Base-by-base conservation (phyloP, 768 basidiomycete genomes). In the Asterophora lycoperdoides region DNA sequence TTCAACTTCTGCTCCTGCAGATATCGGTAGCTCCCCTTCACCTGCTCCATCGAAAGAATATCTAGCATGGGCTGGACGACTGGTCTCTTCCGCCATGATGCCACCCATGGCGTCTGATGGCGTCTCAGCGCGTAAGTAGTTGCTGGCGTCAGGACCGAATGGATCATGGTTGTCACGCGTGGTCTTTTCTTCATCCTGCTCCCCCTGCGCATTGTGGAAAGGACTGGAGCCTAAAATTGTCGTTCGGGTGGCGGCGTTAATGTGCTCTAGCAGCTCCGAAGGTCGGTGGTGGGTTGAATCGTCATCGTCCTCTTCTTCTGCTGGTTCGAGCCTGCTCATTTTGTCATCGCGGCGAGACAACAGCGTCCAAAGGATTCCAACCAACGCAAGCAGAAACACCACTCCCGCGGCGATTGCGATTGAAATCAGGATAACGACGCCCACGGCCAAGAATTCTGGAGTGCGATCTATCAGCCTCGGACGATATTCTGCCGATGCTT, bases 361-460 rank as follows among this genome's bases (percentile, higher is more conserved):
- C n/a, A 93, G 74, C 2, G 91, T 86, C 89, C 92, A 90, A 32
- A 95, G 68, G 46, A 95, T 87, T 42, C 91, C 91, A 47, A 93
- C 72, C 35, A 95, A 71, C 13, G 87, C 86, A 28, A 93, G 74
- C 1, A 94, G 72, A 77, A 93, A 94, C 32, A 94, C 87, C 17
- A 97, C 81, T 14, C 95, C 96, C 13, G 93, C 93, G 8, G 90
- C 85, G 56, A 97, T 96, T 19, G 96, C 96, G 54, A 99, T 96
- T 1, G 93, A 94, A 56, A 99, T 93, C 37, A 99, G 78, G 56
- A 98, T 97, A 46, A 99, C 93, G 32, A 98, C 78, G 1, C 95
- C 96, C 18, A 82, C 80, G 0, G 94, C 91, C 47, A 99, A 78
- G 75, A 92, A 89, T 59, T 84, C 92, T 91, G 56, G 14, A 8